Conservation (phyloP, 2,329 filamentous ascomycete species). For the Fusarium hostae region DNA sequence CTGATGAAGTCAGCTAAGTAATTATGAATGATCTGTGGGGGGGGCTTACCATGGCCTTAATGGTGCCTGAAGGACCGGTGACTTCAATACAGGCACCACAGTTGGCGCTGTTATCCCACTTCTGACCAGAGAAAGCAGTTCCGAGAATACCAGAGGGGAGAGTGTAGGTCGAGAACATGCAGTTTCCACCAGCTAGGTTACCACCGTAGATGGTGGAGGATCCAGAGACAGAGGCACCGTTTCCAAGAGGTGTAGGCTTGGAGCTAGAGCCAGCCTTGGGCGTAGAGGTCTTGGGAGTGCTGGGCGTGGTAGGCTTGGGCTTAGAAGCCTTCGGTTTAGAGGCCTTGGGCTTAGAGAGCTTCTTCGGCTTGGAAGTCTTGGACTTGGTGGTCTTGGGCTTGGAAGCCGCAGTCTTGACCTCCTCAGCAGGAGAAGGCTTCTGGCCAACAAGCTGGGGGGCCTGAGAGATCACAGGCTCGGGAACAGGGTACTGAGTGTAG, state of each 20-base stretch:
- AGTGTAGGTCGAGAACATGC: constrained; percentile 71
- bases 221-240: constrained; percentile 25
- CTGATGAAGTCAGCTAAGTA: constrained; percentile 37
- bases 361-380: background rate
- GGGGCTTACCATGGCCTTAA: constrained; percentile 70
- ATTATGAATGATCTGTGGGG: accelerated
- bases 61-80: constrained; percentile 64
- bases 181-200: constrained; percentile 68
- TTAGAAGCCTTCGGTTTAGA: background rate
- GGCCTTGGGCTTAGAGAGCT: background rate
- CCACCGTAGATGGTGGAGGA: constrained; percentile 63
- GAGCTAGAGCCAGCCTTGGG: background rate
- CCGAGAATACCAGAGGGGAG: constrained; percentile 69
- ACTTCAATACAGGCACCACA: constrained; percentile 73
- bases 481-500: constrained; percentile 6
- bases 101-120: constrained; percentile 65
- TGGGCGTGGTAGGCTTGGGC: background rate
- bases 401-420: background rate
- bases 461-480: constrained; percentile 6
- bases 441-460: background rate
- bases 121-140: constrained; percentile 68
- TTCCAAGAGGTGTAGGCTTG: constrained; percentile 10
- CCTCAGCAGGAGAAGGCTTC: constrained; percentile 10
- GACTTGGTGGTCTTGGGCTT: background rate
- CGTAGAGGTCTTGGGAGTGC: background rate